Evolutionary conservation across 768 basidiomycete genomes (phyloP).

Genomic region (Russula sp.): DNA sequence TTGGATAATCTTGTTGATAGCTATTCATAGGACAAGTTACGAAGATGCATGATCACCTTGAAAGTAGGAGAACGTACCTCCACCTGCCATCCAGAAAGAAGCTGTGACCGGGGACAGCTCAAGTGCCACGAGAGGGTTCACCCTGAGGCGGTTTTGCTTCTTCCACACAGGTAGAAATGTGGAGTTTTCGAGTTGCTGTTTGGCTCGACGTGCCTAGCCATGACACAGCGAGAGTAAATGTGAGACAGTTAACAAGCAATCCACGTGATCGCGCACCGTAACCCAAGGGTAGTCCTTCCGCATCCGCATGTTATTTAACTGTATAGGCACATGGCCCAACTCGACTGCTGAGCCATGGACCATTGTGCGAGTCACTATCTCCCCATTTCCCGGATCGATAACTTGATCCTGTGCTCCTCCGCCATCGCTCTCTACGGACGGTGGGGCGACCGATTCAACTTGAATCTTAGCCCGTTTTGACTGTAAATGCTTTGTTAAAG

Average conservation of each 20-base stretch:
- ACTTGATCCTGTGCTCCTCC: background rate
- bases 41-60: background rate
- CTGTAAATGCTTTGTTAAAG: background rate
- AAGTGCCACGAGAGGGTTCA: background rate
- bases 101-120: constrained; percentile 6
- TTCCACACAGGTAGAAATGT: background rate
- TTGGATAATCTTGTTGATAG: constrained; percentile 22
- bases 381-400: background rate
- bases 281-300: constrained; percentile 18
- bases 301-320: background rate
- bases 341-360: constrained; percentile 17
- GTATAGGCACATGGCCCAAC: background rate
- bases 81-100: constrained; percentile 16
- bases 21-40: constrained; percentile 4
- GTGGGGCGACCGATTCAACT: background rate
- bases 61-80: constrained; percentile 7
- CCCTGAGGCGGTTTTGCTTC: background rate
- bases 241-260: background rate
- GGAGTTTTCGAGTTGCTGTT: background rate
- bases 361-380: background rate
- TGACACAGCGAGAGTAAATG: too few species aligned
- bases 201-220: constrained; percentile 5
- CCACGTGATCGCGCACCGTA: constrained; percentile 2
- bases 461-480: constrained; percentile 6
- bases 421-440: too few species aligned